Conservation (phyloP, 2,329 filamentous ascomycete species). For the Trichoderma breve region DNA sequence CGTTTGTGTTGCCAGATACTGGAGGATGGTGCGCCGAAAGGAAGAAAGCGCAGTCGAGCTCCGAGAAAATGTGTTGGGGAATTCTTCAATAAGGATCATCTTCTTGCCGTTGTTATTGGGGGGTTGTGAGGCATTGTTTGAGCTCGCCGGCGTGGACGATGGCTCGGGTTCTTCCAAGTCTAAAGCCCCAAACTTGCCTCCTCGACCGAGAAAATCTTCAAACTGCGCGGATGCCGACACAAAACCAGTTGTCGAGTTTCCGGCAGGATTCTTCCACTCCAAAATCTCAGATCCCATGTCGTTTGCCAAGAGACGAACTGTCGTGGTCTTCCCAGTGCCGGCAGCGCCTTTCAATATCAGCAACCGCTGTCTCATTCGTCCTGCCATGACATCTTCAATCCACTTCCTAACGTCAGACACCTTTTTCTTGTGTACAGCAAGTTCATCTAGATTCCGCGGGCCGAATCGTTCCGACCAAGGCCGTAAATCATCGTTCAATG, state of each 20-base stretch:
- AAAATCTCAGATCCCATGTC: constrained; percentile 74
- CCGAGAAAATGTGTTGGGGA: constrained; percentile 70
- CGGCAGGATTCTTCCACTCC: constrained; percentile 86
- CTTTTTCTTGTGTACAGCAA: constrained; percentile 94
- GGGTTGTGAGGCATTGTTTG: constrained; percentile 24
- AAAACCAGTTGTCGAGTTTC: constrained; percentile 57
- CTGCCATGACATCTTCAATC: constrained; percentile 71
- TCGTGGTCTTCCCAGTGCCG: constrained; percentile 90
- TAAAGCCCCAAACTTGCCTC: constrained; percentile 75
- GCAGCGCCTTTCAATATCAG: constrained; percentile 87
- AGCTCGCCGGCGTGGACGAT: constrained; percentile 29
- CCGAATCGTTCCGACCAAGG: constrained; percentile 89
- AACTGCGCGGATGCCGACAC: constrained; percentile 77
- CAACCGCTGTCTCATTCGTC: constrained; percentile 65
- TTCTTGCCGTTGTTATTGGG: constrained; percentile 36
- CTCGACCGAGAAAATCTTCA: constrained; percentile 83
- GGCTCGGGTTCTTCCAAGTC: constrained; percentile 40
- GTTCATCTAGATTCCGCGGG: constrained; percentile 71
- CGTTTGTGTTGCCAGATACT: constrained; percentile 69
- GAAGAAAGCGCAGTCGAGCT: constrained; percentile 63
- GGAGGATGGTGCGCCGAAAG: constrained; percentile 72
- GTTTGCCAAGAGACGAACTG: constrained; percentile 72
- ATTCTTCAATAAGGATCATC: constrained; percentile 76
- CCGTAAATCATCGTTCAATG: constrained; percentile 54
- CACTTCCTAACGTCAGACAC: constrained; percentile 81